Percentiles rank a stretch among this genome's conserved stretches.
Evolutionary conservation across 2,329 filamentous ascomycete genomes (phyloP).

Genomic region (Fusarium sarcochroum): DNA sequence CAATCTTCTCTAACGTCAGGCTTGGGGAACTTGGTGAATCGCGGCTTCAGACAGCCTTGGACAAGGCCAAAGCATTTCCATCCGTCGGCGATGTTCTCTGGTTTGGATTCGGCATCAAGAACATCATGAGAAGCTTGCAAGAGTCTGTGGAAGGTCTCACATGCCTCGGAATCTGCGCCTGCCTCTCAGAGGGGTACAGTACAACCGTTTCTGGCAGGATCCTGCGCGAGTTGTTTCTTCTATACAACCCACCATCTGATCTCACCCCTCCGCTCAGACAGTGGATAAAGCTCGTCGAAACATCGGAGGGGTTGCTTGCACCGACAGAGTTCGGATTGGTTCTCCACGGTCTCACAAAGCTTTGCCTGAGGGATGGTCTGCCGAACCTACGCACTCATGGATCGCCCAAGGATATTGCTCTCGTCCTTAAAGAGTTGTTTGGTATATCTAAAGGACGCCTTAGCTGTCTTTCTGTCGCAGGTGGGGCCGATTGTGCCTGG

Average conservation of each 20-base stretch:
- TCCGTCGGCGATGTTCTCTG: too few species aligned
- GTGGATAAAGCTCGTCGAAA: fast-evolving
- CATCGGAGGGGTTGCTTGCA: fast-evolving
- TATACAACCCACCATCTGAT: fast-evolving
- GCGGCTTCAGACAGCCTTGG: too few species aligned
- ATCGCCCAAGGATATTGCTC: fast-evolving
- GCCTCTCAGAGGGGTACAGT: too few species aligned
- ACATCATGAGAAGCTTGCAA: too few species aligned
- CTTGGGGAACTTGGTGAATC: too few species aligned
- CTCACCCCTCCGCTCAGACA: fast-evolving
- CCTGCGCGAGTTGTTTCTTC: neutral
- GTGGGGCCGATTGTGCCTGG: neutral
- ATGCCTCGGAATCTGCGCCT: too few species aligned
- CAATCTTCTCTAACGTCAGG: too few species aligned
- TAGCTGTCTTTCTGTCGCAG: fast-evolving
- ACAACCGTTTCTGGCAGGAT: too few species aligned
- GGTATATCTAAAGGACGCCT: neutral
- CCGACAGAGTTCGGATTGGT: fast-evolving
- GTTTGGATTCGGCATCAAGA: too few species aligned
- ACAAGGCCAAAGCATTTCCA: too few species aligned
- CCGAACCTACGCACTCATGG: fast-evolving
- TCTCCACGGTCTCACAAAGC: fast-evolving
- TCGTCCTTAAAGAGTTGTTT: fast-evolving
- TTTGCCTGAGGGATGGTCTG: fast-evolving
- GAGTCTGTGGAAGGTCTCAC: too few species aligned